Evolutionary conservation across 768 basidiomycete species (phyloP), one percentile per base, ranked within the genome.

Genomic region (Termitomyces bulborhizus): DNA sequence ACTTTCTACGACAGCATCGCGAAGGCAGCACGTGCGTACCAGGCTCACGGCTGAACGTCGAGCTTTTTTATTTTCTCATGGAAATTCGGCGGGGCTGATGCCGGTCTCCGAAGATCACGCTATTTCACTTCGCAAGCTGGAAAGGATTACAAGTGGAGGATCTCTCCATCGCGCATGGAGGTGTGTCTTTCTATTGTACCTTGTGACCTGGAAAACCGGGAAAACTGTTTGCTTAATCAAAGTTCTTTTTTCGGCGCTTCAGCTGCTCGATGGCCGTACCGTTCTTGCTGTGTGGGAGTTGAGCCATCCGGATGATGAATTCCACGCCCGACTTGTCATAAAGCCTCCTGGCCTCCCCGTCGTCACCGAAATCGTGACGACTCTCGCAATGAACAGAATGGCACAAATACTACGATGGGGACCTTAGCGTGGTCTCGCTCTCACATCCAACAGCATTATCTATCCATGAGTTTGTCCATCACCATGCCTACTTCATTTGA

Each of bases 361-460:
- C 56, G 76, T 88, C 54, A 92, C 89, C 8, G 90, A 92, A 67
- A 82, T 92, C 60, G 67, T 91, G 61, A 86, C 89, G 9, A 88
- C 86, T 3, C 78, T 92, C 53, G 76, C 79, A 48, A 74, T 92
- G 48, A 88, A 88, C 65, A 83, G 86, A 32, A 87, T 90, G 76
- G 79, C 86, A 27, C 75, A 77, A 56, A 71, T 73, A 26, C 66
- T 88, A 32, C 74, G 74, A 53, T 90, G 88, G 88, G 67, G 68
- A 29, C 40, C 36, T 29, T 47, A 53, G 40, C 44, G 26, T 26
- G 26, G 54, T 42, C 29, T 47, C 47, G 41, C 21, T 18, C 36
- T 13, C 26, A 26, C 53, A 31, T 29, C 40, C 45, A n/a, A n/a
- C n/a, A 11, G 46, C 44, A n/a, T 13, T 46, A 26, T 46, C 50